Evolutionary conservation across 2,329 filamentous ascomycete genomes (phyloP).

Genomic region (Talaromyces sp.): DNA sequence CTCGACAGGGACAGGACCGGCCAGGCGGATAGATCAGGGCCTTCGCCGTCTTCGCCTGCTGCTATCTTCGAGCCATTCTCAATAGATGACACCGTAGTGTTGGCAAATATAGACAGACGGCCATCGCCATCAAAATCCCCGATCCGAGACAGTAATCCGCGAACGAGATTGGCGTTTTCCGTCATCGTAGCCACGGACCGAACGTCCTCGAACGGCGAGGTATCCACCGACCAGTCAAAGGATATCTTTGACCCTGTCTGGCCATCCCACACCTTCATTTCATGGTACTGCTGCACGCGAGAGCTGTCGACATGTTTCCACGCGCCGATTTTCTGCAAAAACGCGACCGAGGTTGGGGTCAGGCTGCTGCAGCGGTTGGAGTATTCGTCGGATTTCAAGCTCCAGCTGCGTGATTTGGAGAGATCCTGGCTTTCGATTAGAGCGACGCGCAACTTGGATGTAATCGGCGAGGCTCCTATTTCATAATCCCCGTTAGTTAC

Average conservation of each 20-base stretch:
- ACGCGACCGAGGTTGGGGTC: slow-evolving; percentile 80
- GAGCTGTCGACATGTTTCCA: slow-evolving; percentile 70
- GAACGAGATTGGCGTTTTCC: slow-evolving; percentile 86
- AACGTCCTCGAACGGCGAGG: slow-evolving; percentile 40
- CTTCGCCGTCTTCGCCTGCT: slow-evolving; percentile 39
- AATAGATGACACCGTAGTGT: slow-evolving; percentile 74
- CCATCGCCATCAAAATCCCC: slow-evolving; percentile 49
- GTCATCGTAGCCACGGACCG: slow-evolving; percentile 89
- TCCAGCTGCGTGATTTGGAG: slow-evolving; percentile 60
- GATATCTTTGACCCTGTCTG: slow-evolving; percentile 80
- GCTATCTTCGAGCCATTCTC: slow-evolving; percentile 54
- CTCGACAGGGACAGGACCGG: slow-evolving; percentile 71
- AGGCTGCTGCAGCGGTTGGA: slow-evolving; percentile 95
- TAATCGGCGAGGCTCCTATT: slow-evolving; percentile 68
- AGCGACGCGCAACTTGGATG: slow-evolving; percentile 73
- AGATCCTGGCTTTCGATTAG: slow-evolving; percentile 89
- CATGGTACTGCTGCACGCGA: slow-evolving; percentile 80
- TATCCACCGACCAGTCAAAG: slow-evolving; percentile 66
- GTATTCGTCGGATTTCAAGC: slow-evolving; percentile 62
- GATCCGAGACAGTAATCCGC: slow-evolving; percentile 67
- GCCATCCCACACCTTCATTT: slow-evolving; percentile 99
- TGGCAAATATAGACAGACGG: slow-evolving; percentile 60
- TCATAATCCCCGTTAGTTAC: slow-evolving; percentile 3
- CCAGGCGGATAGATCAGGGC: slow-evolving; percentile 78
- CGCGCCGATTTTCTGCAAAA: slow-evolving; percentile 75